Conservation (phyloP, 768 basidiomycete genomes). For the Coprinopsis cinerea region DNA sequence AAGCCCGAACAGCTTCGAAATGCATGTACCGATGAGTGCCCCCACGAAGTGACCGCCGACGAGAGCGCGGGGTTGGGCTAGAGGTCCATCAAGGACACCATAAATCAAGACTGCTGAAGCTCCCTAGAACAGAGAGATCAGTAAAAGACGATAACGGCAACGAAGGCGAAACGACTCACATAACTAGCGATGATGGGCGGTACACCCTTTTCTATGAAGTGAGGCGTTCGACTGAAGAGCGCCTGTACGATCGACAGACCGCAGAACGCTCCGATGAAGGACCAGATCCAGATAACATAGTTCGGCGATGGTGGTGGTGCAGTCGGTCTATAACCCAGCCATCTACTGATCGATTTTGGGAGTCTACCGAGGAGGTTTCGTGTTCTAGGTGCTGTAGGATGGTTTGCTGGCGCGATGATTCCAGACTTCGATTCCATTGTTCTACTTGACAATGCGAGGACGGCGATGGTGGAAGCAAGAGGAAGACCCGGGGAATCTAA, state of each 20-base stretch:
- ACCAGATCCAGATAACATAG: conserved; percentile 41
- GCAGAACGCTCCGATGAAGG: conserved; percentile 46
- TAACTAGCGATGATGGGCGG: conserved; percentile 45
- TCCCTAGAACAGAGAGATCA: conserved; percentile 27
- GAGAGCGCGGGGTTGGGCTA: conserved; percentile 48
- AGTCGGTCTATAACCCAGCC: background rate
- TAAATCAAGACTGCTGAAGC: conserved; percentile 52
- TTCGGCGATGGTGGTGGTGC: background rate
- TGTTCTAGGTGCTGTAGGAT: too few species aligned
- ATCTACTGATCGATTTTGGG: background rate
- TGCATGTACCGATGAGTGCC: conserved; percentile 40
- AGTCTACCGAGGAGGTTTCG: background rate
- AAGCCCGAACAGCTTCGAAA: conserved; percentile 45
- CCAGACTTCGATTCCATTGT: too few species aligned
- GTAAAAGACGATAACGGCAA: background rate
- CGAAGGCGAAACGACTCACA: conserved; percentile 24
- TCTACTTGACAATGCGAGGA: too few species aligned
- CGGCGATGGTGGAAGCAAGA: too few species aligned
- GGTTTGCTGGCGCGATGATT: too few species aligned
- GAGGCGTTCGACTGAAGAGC: conserved; percentile 40
- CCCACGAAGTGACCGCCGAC: conserved; percentile 48
- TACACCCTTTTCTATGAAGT: conserved; percentile 39
- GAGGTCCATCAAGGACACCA: conserved; percentile 44
- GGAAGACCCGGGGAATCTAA: too few species aligned
- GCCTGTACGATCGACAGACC: conserved; percentile 46